phyloP scores from a whole-genome alignment of 2,329 filamentous ascomycete species.

The Neocatenulostroma microsporum region DNA sequence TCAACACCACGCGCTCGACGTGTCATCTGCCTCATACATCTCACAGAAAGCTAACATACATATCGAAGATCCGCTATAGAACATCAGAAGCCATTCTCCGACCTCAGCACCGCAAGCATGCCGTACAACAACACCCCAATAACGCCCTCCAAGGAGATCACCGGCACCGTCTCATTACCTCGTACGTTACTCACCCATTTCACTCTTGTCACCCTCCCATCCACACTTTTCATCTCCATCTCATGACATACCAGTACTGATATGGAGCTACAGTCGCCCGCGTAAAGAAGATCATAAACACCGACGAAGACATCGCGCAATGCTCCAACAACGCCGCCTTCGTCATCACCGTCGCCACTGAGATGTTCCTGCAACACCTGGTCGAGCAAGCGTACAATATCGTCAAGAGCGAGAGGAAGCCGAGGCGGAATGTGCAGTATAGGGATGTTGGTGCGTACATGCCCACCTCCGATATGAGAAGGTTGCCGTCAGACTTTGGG shows the following conservation, averaged over 20 bases:
- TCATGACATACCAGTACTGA: background rate
- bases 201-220: background rate
- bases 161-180: conserved; percentile 76
- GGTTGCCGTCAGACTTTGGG: background rate
- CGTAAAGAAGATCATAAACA: conserved; percentile 89
- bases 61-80: background rate
- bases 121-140: conserved; percentile 85
- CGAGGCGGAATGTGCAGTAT: conserved; percentile 89
- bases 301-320: conserved; percentile 75
- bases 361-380: conserved; percentile 93
- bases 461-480: conserved; percentile 3
- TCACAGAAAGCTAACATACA: conserved; percentile 1
- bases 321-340: conserved; percentile 94
- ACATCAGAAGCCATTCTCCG: too few relatives aligned
- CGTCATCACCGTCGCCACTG: conserved; percentile 84
- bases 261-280: conserved; percentile 61
- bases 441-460: conserved; percentile 64
- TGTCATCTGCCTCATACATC: conserved; percentile 4
- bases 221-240: too few relatives aligned
- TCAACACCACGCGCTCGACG: conserved; percentile 4
- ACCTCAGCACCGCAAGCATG: conserved; percentile 49
- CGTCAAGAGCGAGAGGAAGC: conserved; percentile 82
- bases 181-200: conserved; percentile 48
- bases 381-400: conserved; percentile 78
- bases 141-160: conserved; percentile 69